Evolutionary conservation across 2,329 filamentous ascomycete genomes (phyloP), one percentile per base, ranked within the genome.

Genomic region (Penicillium oxalicum): DNA sequence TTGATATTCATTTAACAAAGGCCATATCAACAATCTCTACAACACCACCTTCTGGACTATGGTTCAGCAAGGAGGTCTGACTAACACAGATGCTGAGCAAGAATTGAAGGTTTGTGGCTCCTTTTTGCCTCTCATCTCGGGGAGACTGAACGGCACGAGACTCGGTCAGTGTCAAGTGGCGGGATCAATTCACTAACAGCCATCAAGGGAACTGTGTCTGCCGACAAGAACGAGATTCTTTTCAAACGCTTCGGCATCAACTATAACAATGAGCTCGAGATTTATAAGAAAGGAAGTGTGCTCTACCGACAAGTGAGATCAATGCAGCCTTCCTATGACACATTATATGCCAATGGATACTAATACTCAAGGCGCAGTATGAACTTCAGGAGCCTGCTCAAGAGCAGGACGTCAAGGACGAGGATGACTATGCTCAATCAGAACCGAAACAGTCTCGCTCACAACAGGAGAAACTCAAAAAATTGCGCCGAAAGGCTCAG

Each of bases 11-110:
- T 3, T 6, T 13, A n/a, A 5, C 18, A 12, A 51, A 91, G 88
- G 88, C 57, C 93, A 98, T 66, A 95, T 98, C 61, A 98, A 98
- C 69, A 98, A 98, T 63, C 79, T 98, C 4, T 98, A 96, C 70
- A 98, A 98, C 67, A 98, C 93, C 0, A 88, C 89, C 0, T 97
- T 97, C 68, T 98, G 93, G 93, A 77, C 85, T 0, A 75, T 98
- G 61, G 86, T 97, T 24, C 82, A 88, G 55, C 74, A 82, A 41
- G 91, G 88, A 2, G 87, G 85, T 0, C 79, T 93, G 74, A 83
- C 80, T 45, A 80, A 82, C 28, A 85, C 83, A 44, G 86, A 88
- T 50, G 93, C 93, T 0, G 91, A 97, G 66, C 80, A 86, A 62
- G 80, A 81, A 50, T 78, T 98, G 39, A 84, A 87, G 59, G 87